Conservation (phyloP, 441 rosid genomes). For the Sinapis alba region DNA sequence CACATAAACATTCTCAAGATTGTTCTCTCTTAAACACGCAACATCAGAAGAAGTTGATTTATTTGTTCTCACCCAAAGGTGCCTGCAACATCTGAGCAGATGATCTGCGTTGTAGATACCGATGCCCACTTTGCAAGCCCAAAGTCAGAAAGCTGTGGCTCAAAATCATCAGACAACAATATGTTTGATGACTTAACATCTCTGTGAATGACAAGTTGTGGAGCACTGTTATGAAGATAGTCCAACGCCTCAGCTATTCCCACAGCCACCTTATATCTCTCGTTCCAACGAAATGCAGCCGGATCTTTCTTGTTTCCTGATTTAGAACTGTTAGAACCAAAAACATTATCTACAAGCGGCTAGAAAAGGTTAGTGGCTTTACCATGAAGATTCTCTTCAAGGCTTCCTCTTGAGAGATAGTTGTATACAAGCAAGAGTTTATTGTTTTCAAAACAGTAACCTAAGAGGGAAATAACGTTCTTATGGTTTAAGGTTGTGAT, state of each 20-base stretch:
- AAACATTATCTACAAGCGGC: neutral
- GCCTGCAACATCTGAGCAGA: slow-evolving; percentile 63
- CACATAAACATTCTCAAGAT: slow-evolving; percentile 2
- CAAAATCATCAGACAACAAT: slow-evolving; percentile 16
- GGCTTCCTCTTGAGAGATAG: slow-evolving; percentile 66
- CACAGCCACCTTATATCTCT: slow-evolving; percentile 61
- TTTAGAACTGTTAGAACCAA: slow-evolving; percentile 10
- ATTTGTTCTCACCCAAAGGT: slow-evolving; percentile 59
- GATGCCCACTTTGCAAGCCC: slow-evolving; percentile 71
- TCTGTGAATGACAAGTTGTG: slow-evolving; percentile 58
- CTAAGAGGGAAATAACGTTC: slow-evolving; percentile 58
- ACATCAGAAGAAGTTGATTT: slow-evolving; percentile 30
- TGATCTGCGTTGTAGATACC: slow-evolving; percentile 48
- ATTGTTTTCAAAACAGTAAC: slow-evolving; percentile 56
- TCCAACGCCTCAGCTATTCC: slow-evolving; percentile 64
- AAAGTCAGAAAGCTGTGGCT: slow-evolving; percentile 62
- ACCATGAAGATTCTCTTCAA: slow-evolving; percentile 70
- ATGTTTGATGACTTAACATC: slow-evolving; percentile 75
- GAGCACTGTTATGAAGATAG: slow-evolving; percentile 50
- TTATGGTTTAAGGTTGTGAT: slow-evolving; percentile 57
- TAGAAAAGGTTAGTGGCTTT: slow-evolving; percentile 2
- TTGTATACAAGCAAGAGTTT: slow-evolving; percentile 62
- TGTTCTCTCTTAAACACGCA: slow-evolving; percentile 23
- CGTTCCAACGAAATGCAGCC: slow-evolving; percentile 52
- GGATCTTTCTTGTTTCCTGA: slow-evolving; percentile 58